Base-by-base conservation (phyloP, 2,329 filamentous ascomycete genomes). In the Bipolaris cookei region DNA sequence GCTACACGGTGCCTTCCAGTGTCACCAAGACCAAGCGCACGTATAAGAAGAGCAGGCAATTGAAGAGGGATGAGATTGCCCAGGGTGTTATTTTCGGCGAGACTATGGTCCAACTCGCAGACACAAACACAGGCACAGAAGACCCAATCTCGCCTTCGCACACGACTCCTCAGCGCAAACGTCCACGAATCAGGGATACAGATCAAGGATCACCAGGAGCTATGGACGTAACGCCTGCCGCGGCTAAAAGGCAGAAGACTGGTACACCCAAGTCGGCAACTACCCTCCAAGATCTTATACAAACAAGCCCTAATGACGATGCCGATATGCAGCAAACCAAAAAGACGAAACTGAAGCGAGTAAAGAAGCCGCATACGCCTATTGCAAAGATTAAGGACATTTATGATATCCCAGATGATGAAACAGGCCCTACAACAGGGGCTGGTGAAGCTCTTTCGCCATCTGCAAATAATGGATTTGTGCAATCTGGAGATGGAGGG, bases 1-100 rank as follows among this genome's bases (percentile, higher is more conserved):
- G 52, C n/a, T 13, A 51, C 6, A 23, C 54, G 10, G 43, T 62
- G 14, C 56, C 59, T 1, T 55, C 54, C 30, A 64, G 48, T 42
- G 51, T 32, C 30, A 52, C 37, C 14, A 48, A 57, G 39, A 37
- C 18, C 50, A 57, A 54, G 35, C 50, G 38, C 21, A 57, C 54
- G 20, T 57, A 57, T 32, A 54, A 54, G 37, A 41, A 37, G 34
- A 51, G 49, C 28, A 51, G 42, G 44, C 48, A 50, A 23, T 20
- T 30, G 28, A 55, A 18, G 18, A 37, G 52, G 7, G 43, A 49
- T 25, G n/a, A 37, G 8, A 28, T 48, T 14, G 13, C 18, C 3
- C 44, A 51, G 20, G 50, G 42, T 16, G 34, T 6, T 5, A 14
- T 43, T 8, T 42, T 34, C 1, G 41, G 49, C 1, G 28, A 11